Conservation (phyloP, 768 basidiomycete genomes). For the Dioszegia crocea region DNA sequence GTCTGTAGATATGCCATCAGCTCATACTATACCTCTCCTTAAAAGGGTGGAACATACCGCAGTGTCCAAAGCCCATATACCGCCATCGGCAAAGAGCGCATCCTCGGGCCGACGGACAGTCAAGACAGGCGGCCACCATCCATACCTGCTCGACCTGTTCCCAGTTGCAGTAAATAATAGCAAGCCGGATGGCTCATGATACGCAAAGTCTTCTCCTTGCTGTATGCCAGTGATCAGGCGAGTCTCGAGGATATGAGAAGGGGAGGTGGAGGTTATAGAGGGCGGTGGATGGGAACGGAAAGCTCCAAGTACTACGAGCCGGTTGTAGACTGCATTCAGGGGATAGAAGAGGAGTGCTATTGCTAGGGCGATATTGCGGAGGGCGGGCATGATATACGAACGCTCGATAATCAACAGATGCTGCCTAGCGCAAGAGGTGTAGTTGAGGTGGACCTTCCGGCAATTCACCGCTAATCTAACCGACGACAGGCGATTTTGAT, state of each 20-base stretch:
- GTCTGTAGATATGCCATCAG: constrained; percentile 10
- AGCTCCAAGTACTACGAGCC: not conserved
- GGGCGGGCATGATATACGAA: not conserved
- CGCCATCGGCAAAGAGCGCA: constrained; percentile 4
- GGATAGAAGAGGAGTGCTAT: not conserved
- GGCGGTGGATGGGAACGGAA: not conserved
- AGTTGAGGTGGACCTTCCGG: not conserved
- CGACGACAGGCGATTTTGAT: too few species aligned
- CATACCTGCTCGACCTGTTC: not conserved
- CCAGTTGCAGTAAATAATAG: constrained; percentile 19
- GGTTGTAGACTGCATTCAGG: not conserved
- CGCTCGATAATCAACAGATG: too few species aligned
- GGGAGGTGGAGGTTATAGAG: not conserved
- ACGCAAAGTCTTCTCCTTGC: constrained; percentile 23
- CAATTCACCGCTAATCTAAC: not conserved
- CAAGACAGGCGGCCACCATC: constrained; percentile 21
- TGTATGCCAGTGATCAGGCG: constrained; percentile 9
- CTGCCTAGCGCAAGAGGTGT: too few species aligned
- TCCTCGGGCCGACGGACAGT: constrained; percentile 9
- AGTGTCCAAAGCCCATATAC: constrained; percentile 22
- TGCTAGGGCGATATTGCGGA: not conserved
- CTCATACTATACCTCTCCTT: not conserved
- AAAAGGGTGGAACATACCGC: constrained; percentile 8
- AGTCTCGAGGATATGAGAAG: not conserved
- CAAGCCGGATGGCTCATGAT: constrained; percentile 7